phyloP scores from a whole-genome alignment of 768 basidiomycete genomes.

The Suillus subaureus region DNA sequence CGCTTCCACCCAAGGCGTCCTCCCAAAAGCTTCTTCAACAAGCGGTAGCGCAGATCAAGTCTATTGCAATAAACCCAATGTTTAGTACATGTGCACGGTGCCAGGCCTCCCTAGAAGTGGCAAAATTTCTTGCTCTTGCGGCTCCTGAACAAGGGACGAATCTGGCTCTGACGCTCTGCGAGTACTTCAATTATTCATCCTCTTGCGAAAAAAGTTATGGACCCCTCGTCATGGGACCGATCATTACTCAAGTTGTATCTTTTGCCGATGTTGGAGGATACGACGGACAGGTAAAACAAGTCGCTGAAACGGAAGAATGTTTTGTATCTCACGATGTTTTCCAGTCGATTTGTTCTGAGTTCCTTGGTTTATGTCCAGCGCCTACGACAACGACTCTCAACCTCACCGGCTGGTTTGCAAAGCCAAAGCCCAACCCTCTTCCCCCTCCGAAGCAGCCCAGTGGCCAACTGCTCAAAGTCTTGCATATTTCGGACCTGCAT shows the following conservation, averaged over 20 bases:
- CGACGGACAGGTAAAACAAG: slow-evolving; percentile 62
- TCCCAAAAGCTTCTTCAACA: slow-evolving; percentile 47
- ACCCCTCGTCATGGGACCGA: slow-evolving; percentile 50
- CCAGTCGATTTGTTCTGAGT: slow-evolving; percentile 62
- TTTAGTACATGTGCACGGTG: slow-evolving; percentile 66
- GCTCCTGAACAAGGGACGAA: slow-evolving; percentile 61
- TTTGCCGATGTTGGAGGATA: slow-evolving; percentile 72
- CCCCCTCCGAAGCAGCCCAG: slow-evolving; percentile 60
- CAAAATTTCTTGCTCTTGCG: slow-evolving; percentile 67
- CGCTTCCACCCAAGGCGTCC: slow-evolving; percentile 59
- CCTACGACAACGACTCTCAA: slow-evolving; percentile 64
- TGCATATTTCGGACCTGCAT: slow-evolving; percentile 80
- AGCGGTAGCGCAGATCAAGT: slow-evolving; percentile 58
- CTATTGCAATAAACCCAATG: slow-evolving; percentile 53
- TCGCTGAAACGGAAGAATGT: background rate
- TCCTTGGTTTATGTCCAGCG: slow-evolving; percentile 55
- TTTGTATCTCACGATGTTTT: slow-evolving; percentile 4
- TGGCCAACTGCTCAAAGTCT: slow-evolving; percentile 66
- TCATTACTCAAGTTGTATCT: slow-evolving; percentile 71
- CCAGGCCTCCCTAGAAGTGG: slow-evolving; percentile 59
- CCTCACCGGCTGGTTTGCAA: slow-evolving; percentile 69
- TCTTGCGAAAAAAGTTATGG: slow-evolving; percentile 54
- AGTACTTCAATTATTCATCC: slow-evolving; percentile 53
- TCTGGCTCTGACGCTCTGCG: slow-evolving; percentile 60
- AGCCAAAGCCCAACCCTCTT: slow-evolving; percentile 72